Conservation (phyloP, 768 basidiomycete genomes). For the Lactifluus pinguis region DNA sequence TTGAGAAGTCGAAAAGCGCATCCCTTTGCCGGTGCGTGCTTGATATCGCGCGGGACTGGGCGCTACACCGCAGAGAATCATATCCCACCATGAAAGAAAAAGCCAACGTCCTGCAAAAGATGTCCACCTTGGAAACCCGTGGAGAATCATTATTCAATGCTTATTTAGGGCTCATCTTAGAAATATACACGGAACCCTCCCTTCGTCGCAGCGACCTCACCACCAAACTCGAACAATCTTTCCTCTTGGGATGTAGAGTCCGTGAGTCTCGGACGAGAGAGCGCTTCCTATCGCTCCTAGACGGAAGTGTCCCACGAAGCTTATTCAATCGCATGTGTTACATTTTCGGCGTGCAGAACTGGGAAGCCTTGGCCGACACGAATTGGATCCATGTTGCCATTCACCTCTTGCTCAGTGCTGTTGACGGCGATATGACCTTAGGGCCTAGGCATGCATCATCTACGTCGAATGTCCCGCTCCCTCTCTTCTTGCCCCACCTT, state of each 20-base stretch:
- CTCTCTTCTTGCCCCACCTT: constrained; percentile 36
- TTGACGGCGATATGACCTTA: constrained; percentile 37
- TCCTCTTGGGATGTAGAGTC: constrained; percentile 84
- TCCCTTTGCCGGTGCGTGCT: constrained; percentile 77
- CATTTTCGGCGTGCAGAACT: constrained; percentile 86
- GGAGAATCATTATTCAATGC: constrained; percentile 72
- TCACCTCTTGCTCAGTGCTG: constrained; percentile 78
- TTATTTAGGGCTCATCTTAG: constrained; percentile 84
- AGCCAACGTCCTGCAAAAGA: constrained; percentile 77
- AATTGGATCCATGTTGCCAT: constrained; percentile 93
- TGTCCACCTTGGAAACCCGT: constrained; percentile 74
- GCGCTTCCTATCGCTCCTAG: constrained; percentile 83
- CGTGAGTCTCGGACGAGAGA: constrained; percentile 71
- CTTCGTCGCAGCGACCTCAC: constrained; percentile 91
- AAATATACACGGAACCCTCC: constrained; percentile 83
- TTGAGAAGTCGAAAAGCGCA: constrained; percentile 82
- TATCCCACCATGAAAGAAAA: constrained; percentile 96
- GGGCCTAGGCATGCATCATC: constrained; percentile 34
- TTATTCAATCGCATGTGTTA: constrained; percentile 78
- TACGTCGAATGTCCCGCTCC: constrained; percentile 25
- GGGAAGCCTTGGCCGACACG: constrained; percentile 86
- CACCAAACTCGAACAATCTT: constrained; percentile 84
- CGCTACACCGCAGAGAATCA: constrained; percentile 73
- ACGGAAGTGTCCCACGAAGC: constrained; percentile 78
- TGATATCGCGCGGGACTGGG: constrained; percentile 82